Evolutionary conservation across 148 eudicot species (phyloP).

Genomic region (Oxyria digyna): DNA sequence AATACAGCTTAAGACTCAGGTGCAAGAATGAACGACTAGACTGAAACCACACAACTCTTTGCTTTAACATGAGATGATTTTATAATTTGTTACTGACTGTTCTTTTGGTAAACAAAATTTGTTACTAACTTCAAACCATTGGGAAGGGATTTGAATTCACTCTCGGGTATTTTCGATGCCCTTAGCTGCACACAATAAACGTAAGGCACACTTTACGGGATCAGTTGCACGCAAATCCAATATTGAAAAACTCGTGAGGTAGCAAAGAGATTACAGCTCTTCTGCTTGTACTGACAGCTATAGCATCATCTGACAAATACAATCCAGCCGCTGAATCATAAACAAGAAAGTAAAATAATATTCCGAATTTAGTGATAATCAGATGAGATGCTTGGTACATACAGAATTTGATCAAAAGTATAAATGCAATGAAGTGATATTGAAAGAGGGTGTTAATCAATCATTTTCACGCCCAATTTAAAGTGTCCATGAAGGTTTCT

Average conservation of each 20-base stretch:
- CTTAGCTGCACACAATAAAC: constrained; percentile 45
- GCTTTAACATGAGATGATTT: neutral
- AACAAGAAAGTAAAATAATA: neutral
- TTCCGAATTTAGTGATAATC: neutral
- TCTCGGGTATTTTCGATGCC: constrained; percentile 81
- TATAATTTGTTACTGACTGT: too few relatives aligned
- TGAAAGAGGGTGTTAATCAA: neutral
- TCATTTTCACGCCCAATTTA: neutral
- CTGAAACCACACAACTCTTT: neutral
- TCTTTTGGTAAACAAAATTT: neutral
- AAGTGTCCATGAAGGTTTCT: neutral
- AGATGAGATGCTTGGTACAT: neutral
- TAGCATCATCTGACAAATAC: constrained; percentile 44
- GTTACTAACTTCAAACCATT: constrained; percentile 84
- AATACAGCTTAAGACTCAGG: neutral
- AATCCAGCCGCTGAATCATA: constrained; percentile 56
- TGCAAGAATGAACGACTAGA: neutral
- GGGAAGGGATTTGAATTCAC: constrained; percentile 63
- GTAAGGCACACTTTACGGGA: neutral
- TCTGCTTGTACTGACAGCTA: constrained; percentile 88
- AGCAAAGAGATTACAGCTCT: constrained; percentile 63
- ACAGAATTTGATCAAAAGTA: neutral
- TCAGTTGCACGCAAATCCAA: neutral
- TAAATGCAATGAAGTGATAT: neutral
- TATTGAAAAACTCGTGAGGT: neutral